phyloP scores from a whole-genome alignment of 805 yeast genomes.

The Soucietia sequanensis region DNA sequence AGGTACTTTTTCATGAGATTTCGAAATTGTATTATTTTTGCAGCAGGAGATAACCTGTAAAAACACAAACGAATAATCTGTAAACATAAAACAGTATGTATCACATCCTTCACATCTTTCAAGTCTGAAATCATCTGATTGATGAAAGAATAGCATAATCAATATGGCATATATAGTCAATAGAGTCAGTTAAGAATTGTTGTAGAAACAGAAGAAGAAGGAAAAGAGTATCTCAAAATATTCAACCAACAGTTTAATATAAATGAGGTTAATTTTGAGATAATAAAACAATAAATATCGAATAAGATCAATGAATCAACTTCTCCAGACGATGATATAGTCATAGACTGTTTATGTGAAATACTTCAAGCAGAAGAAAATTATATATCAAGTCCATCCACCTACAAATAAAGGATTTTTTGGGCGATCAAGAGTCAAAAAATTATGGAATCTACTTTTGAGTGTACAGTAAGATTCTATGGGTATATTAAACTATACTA shows the following conservation, averaged over 20 bases:
- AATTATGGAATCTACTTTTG: constrained; percentile 44
- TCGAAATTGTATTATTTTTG: too few relatives aligned
- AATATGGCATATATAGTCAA: constrained; percentile 20
- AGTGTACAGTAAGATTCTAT: constrained; percentile 43
- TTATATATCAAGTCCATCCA: constrained; percentile 42
- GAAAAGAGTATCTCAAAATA: constrained; percentile 31
- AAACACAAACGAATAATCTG: too few relatives aligned
- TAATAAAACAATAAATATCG: constrained; percentile 42
- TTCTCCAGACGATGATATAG: constrained; percentile 54
- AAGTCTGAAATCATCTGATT: too few relatives aligned
- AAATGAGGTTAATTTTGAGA: constrained; percentile 34
- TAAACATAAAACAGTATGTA: too few relatives aligned
- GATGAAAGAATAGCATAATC: too few relatives aligned
- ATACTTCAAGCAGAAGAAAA: constrained; percentile 26
- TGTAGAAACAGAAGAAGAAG: constrained; percentile 9
- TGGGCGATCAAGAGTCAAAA: constrained; percentile 39
- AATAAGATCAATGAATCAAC: constrained; percentile 26
- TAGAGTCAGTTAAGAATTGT: constrained; percentile 13
- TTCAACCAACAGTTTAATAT: constrained; percentile 35
- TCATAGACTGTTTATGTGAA: constrained; percentile 45
- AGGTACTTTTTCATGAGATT: too few relatives aligned
- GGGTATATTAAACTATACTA: constrained; percentile 53
- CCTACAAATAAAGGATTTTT: constrained; percentile 44
- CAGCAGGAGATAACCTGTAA: too few relatives aligned
- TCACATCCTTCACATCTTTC: too few relatives aligned